Conservation (phyloP, 257 asterid species). For the Solanum peruvianum region DNA sequence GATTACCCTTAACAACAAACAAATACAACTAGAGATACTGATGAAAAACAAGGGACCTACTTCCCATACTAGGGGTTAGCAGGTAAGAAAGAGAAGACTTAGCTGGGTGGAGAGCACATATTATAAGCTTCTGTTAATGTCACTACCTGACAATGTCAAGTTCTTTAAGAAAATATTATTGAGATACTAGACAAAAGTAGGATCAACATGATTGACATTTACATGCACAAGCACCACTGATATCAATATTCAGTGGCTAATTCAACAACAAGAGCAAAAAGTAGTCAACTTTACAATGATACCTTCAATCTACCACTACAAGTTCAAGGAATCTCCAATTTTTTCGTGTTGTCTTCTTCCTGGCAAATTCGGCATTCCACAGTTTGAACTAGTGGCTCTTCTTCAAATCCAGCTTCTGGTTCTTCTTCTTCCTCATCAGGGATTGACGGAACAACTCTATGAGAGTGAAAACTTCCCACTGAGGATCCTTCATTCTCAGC, state of each 20-base stretch:
- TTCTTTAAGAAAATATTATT: background rate
- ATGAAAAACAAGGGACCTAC: background rate
- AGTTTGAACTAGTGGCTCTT: conserved; percentile 20
- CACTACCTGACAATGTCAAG: background rate
- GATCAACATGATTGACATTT: background rate
- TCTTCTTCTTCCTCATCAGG: conserved; percentile 7
- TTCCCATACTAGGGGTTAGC: background rate
- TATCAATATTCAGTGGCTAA: background rate
- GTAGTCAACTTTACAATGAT: background rate
- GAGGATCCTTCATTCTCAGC: conserved; percentile 6
- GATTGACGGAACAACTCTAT: conserved; percentile 1
- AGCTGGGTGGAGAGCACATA: background rate
- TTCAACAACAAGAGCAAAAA: background rate
- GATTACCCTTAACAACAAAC: background rate
- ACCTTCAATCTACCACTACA: conserved; percentile 17
- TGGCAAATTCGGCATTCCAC: conserved; percentile 43
- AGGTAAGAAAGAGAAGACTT: background rate
- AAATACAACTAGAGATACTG: background rate
- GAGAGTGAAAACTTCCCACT: conserved; percentile 3
- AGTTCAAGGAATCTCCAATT: no score
- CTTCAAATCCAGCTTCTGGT: conserved; percentile 15
- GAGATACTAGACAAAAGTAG: background rate
- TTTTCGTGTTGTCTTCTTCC: conserved; percentile 19
- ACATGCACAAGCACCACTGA: background rate
- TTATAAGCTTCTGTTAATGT: background rate